Conservation (phyloP, 176 grass and related monocot species). For the Cymbopogon citratus region DNA sequence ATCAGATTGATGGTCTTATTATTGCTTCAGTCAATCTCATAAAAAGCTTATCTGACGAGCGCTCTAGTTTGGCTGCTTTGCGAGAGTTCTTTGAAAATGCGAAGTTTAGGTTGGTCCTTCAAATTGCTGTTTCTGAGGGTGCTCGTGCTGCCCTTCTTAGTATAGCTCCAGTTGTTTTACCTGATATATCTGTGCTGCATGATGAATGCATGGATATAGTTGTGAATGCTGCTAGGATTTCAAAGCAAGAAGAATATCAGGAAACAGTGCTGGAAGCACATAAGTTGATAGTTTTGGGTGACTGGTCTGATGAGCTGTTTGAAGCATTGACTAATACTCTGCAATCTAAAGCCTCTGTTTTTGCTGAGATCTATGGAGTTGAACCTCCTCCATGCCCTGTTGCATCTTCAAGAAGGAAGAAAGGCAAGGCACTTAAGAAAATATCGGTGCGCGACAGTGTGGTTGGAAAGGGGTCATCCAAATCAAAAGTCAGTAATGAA, state of each 20-base stretch:
- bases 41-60: slow-evolving; percentile 52
- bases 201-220: slow-evolving; percentile 65
- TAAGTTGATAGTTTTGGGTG: slow-evolving; percentile 59
- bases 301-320: slow-evolving; percentile 69
- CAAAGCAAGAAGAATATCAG: slow-evolving; percentile 53
- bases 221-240: slow-evolving; percentile 42
- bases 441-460: slow-evolving; percentile 15
- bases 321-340: slow-evolving; percentile 65
- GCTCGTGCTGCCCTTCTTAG: slow-evolving; percentile 63
- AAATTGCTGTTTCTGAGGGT: slow-evolving; percentile 54
- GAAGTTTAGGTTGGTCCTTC: slow-evolving; percentile 61
- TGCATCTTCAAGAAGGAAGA: slow-evolving; percentile 50
- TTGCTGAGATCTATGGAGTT: slow-evolving; percentile 44
- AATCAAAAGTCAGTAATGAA: slow-evolving; percentile 27
- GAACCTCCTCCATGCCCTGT: slow-evolving; percentile 30
- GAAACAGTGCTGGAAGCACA: slow-evolving; percentile 43
- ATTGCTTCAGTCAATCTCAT: slow-evolving; percentile 69
- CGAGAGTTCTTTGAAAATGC: slow-evolving; percentile 52
- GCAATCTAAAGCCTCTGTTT: slow-evolving; percentile 46
- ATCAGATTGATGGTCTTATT: slow-evolving; percentile 74
- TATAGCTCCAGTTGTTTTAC: slow-evolving; percentile 52
- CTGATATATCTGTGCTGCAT: slow-evolving; percentile 45
- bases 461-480: slow-evolving; percentile 45
- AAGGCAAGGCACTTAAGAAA: slow-evolving; percentile 58
- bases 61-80: slow-evolving; percentile 45